Conservation (phyloP, 192 early-diverging fungal genomes). For the Coemansia sp. region DNA sequence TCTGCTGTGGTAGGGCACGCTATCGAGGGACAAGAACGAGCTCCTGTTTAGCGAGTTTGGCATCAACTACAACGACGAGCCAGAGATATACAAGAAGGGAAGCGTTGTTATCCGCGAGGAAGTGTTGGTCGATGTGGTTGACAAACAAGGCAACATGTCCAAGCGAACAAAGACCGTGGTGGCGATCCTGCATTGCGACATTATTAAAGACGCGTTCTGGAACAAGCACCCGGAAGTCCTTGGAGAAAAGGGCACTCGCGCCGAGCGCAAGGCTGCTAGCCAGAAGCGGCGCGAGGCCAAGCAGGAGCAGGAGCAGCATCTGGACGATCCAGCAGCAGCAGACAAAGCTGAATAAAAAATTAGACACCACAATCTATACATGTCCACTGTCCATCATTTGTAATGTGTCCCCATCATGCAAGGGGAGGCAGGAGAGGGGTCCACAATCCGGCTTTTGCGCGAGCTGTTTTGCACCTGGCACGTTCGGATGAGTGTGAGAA, state of each 20-base stretch:
- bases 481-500: background rate
- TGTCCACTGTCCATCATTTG: background rate
- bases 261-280: conserved; percentile 1
- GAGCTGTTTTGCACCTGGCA: background rate
- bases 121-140: conserved; percentile 17
- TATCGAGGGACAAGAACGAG: conserved; percentile 89
- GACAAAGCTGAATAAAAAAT: background rate
- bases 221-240: conserved; percentile 54
- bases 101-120: conserved; percentile 70
- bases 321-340: background rate
- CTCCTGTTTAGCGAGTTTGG: conserved; percentile 79
- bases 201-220: conserved; percentile 78
- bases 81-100: conserved; percentile 86
- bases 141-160: conserved; percentile 18
- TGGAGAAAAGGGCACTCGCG: conserved; percentile 1
- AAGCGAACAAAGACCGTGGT: conserved; percentile 61
- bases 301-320: background rate
- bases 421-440: background rate
- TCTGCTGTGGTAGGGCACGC: conserved; percentile 68
- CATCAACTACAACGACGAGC: conserved; percentile 87
- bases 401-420: background rate
- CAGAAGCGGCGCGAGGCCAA: conserved; percentile 8
- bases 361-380: too few relatives aligned
- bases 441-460: background rate
- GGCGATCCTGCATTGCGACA: conserved; percentile 62